These are phyloP conservation scores for Tuber melanosporum DNA, from an alignment of 495 filamentous ascomycete species.

Conservation along the genomic window DNA sequence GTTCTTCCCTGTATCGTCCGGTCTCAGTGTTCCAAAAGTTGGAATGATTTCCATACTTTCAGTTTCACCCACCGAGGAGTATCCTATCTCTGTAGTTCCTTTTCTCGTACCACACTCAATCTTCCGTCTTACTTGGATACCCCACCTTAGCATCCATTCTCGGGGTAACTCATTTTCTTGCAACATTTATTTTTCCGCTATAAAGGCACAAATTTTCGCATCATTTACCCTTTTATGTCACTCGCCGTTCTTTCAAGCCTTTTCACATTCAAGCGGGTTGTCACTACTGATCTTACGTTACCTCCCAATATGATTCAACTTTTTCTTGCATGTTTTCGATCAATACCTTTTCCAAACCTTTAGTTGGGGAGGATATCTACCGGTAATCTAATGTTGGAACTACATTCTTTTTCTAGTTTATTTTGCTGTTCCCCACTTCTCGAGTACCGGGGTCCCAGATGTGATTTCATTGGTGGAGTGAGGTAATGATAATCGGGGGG, in stretches of 20 bases:
- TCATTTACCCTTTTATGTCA: background rate
- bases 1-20: background rate
- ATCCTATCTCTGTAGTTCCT: background rate
- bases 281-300: background rate
- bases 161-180: background rate
- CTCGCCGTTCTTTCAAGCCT: background rate
- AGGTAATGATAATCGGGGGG: background rate
- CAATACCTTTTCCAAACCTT: background rate
- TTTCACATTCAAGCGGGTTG: background rate
- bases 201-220: background rate
- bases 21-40: background rate
- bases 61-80: background rate
- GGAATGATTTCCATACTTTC: background rate
- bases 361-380: background rate
- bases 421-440: background rate
- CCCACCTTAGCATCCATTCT: background rate
- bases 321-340: background rate
- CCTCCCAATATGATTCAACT: background rate
- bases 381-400: background rate
- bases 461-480: background rate
- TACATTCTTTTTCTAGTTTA: background rate
- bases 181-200: background rate
- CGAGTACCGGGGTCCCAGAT: background rate
- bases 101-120: background rate
- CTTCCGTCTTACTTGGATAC: background rate